phyloP scores from a whole-genome alignment of 2,329 filamentous ascomycete species.

The Colletotrichum abscissum region DNA sequence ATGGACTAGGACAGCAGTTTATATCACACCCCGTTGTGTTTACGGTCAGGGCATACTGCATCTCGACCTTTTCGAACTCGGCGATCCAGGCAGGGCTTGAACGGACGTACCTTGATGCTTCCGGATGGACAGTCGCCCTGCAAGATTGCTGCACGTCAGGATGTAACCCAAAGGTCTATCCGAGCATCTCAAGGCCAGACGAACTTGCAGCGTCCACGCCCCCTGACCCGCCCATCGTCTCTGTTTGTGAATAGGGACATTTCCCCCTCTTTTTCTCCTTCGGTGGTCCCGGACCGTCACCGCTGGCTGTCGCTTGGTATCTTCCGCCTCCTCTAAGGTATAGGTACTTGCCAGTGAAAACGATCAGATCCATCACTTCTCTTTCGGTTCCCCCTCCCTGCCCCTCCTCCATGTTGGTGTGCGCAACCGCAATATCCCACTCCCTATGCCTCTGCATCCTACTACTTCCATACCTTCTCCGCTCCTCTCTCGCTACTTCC shows the following conservation, averaged over 20 bases:
- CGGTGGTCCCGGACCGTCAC: conserved; percentile 14
- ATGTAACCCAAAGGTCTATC: conserved; percentile 11
- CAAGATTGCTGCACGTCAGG: conserved; percentile 24
- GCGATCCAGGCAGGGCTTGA: not conserved
- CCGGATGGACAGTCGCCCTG: conserved; percentile 13
- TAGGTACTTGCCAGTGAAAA: conserved; percentile 15
- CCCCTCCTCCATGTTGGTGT: conserved; percentile 2
- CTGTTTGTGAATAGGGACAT: conserved; percentile 24
- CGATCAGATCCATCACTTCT: conserved; percentile 8
- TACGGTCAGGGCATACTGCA: not conserved
- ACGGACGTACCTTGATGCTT: conserved; percentile 24
- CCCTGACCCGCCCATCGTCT: conserved; percentile 12
- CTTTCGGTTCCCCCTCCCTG: not conserved
- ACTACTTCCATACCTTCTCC: not conserved
- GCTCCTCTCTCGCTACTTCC: not conserved
- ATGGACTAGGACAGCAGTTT: not conserved
- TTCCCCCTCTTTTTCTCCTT: conserved; percentile 3
- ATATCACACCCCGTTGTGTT: not conserved
- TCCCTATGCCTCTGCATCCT: not conserved
- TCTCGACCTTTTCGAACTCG: not conserved
- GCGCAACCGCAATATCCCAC: conserved; percentile 1
- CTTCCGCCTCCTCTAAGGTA: conserved; percentile 14
- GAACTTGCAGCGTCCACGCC: conserved; percentile 6
- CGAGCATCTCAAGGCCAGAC: conserved; percentile 19
- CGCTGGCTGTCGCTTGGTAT: conserved; percentile 9